These are phyloP conservation scores for Umbilicus rupestris DNA, from an alignment of 164 flowering plant species.

Conservation along the genomic window DNA sequence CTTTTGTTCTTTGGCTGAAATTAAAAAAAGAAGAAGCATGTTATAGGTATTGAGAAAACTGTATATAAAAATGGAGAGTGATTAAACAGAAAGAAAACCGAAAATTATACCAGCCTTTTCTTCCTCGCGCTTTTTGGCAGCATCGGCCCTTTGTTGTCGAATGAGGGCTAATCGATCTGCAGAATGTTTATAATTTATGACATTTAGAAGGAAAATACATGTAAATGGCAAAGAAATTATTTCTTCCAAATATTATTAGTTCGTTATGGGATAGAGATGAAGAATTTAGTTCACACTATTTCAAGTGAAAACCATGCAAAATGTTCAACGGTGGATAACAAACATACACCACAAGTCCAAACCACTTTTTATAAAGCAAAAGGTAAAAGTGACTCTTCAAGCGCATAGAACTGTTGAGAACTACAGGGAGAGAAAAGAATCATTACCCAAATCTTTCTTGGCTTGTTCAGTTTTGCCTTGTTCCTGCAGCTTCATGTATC, in stretches of 20 bases:
- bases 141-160: slow-evolving; percentile 79
- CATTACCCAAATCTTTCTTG: slow-evolving; percentile 73
- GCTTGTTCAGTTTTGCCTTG: slow-evolving; percentile 98
- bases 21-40: neutral
- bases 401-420: no score
- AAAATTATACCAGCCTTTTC: slow-evolving; percentile 60
- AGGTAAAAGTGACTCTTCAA: no score
- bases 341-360: no score
- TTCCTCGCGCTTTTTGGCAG: slow-evolving; percentile 81
- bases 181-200: neutral
- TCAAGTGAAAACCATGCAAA: neutral
- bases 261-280: no score
- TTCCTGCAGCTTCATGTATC: slow-evolving; percentile 84
- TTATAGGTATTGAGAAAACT: slow-evolving; percentile 7
- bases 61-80: neutral
- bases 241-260: no score
- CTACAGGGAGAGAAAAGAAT: neutral
- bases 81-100: neutral
- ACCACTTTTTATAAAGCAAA: no score
- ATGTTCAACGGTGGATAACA: neutral
- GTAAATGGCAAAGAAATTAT: no score
- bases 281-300: no score
- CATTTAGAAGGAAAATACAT: neutral
- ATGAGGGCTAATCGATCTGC: slow-evolving; percentile 68
- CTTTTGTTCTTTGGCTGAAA: slow-evolving; percentile 74